Conservation (phyloP, 2,329 filamentous ascomycete species). For the Nothophoma quercina region DNA sequence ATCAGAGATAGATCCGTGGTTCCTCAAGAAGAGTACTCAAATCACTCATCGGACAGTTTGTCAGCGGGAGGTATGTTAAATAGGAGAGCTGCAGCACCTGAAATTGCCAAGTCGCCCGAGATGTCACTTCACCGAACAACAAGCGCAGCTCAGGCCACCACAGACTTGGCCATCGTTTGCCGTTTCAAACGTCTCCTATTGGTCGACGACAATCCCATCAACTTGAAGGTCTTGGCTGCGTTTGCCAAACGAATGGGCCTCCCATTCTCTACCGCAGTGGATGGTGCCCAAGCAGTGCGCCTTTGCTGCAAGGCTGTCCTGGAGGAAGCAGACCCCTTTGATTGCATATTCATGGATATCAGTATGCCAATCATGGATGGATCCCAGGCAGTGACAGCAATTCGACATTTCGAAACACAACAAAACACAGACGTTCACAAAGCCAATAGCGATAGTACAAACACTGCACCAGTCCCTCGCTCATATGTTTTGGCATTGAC, state of each 20-base stretch:
- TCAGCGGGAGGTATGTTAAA: too few relatives aligned
- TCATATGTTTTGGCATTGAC: slow-evolving; percentile 30
- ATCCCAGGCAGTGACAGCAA: slow-evolving; percentile 33
- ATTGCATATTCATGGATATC: slow-evolving; percentile 42
- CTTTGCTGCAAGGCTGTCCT: slow-evolving; percentile 27
- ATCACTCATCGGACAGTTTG: too few relatives aligned
- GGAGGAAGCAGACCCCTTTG: slow-evolving; percentile 12
- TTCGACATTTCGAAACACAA: slow-evolving; percentile 30
- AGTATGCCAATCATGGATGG: slow-evolving; percentile 46
- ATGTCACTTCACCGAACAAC: background rate
- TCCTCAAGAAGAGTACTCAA: too few relatives aligned
- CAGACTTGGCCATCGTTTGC: too few relatives aligned
- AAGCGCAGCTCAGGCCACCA: background rate
- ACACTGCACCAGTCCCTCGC: background rate
- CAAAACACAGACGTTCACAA: background rate
- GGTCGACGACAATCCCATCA: slow-evolving; percentile 49
- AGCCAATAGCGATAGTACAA: background rate
- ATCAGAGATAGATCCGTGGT: too few relatives aligned
- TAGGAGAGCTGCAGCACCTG: too few relatives aligned
- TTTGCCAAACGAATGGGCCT: slow-evolving; percentile 31
- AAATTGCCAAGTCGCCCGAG: too few relatives aligned
- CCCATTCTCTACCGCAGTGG: slow-evolving; percentile 28
- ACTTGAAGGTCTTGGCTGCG: slow-evolving; percentile 39
- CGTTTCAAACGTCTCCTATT: slow-evolving; percentile 36
- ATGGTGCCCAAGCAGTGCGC: slow-evolving; percentile 38